Percentiles rank a stretch among this genome's conserved stretches.
Evolutionary conservation across 352 stramenopile species (phyloP).

Genomic region (Pythium guiyangense): DNA sequence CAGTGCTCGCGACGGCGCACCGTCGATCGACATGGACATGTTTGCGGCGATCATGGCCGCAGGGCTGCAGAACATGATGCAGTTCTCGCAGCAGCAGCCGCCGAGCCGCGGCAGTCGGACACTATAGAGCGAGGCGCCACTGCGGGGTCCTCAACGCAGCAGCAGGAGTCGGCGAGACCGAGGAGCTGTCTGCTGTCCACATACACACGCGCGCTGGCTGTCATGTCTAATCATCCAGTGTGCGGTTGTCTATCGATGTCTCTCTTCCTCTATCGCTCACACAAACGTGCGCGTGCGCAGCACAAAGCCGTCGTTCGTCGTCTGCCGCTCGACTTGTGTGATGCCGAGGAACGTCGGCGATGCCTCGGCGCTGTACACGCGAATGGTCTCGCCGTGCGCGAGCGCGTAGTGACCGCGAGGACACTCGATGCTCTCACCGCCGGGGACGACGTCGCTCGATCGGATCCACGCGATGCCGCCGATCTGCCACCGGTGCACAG

Average conservation of each 20-base stretch:
- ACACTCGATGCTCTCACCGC: slow-evolving; percentile 6
- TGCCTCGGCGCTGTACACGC: slow-evolving; percentile 41
- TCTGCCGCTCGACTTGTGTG: slow-evolving; percentile 42
- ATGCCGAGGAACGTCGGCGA: slow-evolving; percentile 38
- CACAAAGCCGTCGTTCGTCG: slow-evolving; percentile 27
- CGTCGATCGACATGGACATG: slow-evolving; percentile 70
- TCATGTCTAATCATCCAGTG: no score
- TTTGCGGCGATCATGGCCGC: slow-evolving; percentile 81
- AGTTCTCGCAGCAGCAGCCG: slow-evolving; percentile 25
- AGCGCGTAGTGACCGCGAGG: slow-evolving; percentile 14
- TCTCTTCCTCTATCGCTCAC: slow-evolving; percentile 12
- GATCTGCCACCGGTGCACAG: slow-evolving; percentile 40
- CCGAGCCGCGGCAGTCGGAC: slow-evolving; percentile 13
- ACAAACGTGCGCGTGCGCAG: slow-evolving; percentile 68
- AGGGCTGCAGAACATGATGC: slow-evolving; percentile 84
- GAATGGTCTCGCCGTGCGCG: slow-evolving; percentile 32
- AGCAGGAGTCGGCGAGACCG: neutral
- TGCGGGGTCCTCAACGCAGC: neutral
- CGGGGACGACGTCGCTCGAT: slow-evolving; percentile 20
- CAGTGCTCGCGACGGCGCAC: slow-evolving; percentile 20
- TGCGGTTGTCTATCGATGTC: neutral
- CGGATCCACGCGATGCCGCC: slow-evolving; percentile 35
- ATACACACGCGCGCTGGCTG: neutral
- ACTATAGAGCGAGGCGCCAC: slow-evolving; percentile 4
- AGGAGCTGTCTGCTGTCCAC: neutral